Evolutionary conservation across 257 asterid species (phyloP), one percentile per base, ranked within the genome.

Genomic region (Linaria vulgaris): DNA sequence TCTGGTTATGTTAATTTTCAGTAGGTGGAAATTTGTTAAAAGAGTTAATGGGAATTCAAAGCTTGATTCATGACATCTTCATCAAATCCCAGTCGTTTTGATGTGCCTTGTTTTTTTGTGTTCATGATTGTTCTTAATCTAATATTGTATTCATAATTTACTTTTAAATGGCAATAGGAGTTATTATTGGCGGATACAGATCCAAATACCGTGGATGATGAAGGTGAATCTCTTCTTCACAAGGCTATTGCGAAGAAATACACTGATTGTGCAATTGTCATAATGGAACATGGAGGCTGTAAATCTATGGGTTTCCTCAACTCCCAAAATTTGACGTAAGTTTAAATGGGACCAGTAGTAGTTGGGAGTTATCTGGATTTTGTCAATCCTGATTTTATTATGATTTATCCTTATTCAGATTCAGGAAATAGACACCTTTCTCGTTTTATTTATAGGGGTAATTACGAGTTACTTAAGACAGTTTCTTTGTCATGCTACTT

Each of bases 211-310:
- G 88, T 92, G 54, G 99, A 92, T 64, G 97, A 92, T 69, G 99
- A 92, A 73, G 96, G 97, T 56, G 99, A 92, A 82, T 92, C 99
- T 62, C 96, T 89, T 61, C 97, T 94, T 74, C 99, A 94, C 74
- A 84, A 96, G 81, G 97, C 99, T 48, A 88, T 94, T 85, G 69
- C 94, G 48, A 94, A 94, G 85, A 94, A 94, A 78, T 90, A 76
- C 71, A 85, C 91, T 0, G 99, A 90, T 70, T 94, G 99, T 76
- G 95, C 97, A 15, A 71, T 89, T 72, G 85, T 82, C 74, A 82
- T 94, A 69, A 79, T 94, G 86, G 99, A 94, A 76, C 84, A 85
- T 78, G 97, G 99, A 66, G 99, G 99, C 69, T 87, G 99, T 74
- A 81, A 61, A 85, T 87, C 99, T 30, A 90, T 94, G 99, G 74